phyloP scores from a whole-genome alignment of 2,329 filamentous ascomycete genomes.

The Pseudopithomyces chartarum region DNA sequence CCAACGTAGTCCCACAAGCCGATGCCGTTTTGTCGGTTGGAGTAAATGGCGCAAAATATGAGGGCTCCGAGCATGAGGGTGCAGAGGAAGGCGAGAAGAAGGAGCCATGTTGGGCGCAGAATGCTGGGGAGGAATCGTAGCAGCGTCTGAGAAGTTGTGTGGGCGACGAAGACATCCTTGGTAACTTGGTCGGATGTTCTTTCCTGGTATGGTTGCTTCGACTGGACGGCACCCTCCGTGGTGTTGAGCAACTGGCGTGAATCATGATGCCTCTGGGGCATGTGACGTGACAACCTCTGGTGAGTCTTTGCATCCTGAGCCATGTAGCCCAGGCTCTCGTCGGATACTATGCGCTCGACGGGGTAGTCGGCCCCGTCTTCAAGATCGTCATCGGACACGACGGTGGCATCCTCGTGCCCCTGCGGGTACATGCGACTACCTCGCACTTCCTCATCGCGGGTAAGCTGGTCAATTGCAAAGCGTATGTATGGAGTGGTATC shows the following conservation, averaged over 20 bases:
- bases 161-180: slow-evolving; percentile 54
- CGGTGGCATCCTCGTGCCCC: slow-evolving; percentile 8
- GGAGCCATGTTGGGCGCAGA: slow-evolving; percentile 69
- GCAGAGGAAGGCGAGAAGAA: slow-evolving; percentile 64
- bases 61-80: slow-evolving; percentile 73
- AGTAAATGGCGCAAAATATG: slow-evolving; percentile 66
- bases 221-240: slow-evolving; percentile 4
- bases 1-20: slow-evolving; percentile 70
- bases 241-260: slow-evolving; percentile 16
- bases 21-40: slow-evolving; percentile 55
- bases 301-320: slow-evolving; percentile 37
- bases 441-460: slow-evolving; percentile 69
- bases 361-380: slow-evolving; percentile 52
- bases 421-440: slow-evolving; percentile 57
- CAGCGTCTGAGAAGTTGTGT: slow-evolving; percentile 48
- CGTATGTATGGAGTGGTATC: slow-evolving; percentile 88
- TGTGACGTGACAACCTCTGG: slow-evolving; percentile 32
- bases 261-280: slow-evolving; percentile 26
- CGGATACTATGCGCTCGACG: slow-evolving; percentile 55
- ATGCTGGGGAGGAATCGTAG: slow-evolving; percentile 75
- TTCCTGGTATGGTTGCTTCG: slow-evolving; percentile 11
- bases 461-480: slow-evolving; percentile 87
- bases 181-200: slow-evolving; percentile 17
- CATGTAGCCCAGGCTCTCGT: slow-evolving; percentile 45
- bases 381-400: slow-evolving; percentile 9